Conservation (phyloP, 768 basidiomycete species). For the Boletus fagicola region DNA sequence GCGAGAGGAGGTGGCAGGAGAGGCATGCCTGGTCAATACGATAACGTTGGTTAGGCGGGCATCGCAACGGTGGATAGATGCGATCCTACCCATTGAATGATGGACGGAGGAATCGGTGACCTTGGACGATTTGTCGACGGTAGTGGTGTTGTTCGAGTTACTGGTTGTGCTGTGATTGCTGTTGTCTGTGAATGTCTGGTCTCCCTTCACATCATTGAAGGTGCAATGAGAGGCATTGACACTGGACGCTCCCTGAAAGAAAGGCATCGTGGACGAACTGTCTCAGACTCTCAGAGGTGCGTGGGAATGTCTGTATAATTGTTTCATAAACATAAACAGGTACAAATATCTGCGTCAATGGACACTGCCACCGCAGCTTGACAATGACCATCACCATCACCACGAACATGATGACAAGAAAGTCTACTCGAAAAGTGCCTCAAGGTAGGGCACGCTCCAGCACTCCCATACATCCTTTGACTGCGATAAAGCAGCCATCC, state of each 20-base stretch:
- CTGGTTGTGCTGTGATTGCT: conserved; percentile 16
- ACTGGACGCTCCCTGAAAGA: conserved; percentile 22
- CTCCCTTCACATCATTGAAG: conserved; percentile 22
- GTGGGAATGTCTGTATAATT: no score
- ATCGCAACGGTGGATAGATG: neutral
- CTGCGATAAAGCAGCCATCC: conserved; percentile 27
- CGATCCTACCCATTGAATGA: conserved; percentile 23
- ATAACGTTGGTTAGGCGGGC: neutral
- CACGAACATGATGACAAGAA: conserved; percentile 21
- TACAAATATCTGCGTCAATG: neutral
- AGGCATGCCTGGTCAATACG: neutral
- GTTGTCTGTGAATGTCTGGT: conserved; percentile 19
- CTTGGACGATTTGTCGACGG: conserved; percentile 14
- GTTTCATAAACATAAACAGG: neutral
- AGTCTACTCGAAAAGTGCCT: conserved; percentile 21
- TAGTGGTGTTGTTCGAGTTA: conserved; percentile 22
- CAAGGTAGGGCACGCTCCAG: conserved; percentile 30
- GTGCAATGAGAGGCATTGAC: conserved; percentile 17
- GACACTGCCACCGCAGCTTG: neutral
- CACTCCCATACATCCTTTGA: conserved; percentile 20
- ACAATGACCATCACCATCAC: conserved; percentile 9
- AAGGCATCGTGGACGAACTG: conserved; percentile 16
- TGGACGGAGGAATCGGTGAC: conserved; percentile 24
- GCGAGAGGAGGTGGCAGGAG: neutral
- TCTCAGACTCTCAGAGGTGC: no score